A percentile compares a stretch with the other conserved stretches of the same genome.
phyloP scores from a whole-genome alignment of 208 protist genomes.

The Herpetomonas samuelpessoai region DNA sequence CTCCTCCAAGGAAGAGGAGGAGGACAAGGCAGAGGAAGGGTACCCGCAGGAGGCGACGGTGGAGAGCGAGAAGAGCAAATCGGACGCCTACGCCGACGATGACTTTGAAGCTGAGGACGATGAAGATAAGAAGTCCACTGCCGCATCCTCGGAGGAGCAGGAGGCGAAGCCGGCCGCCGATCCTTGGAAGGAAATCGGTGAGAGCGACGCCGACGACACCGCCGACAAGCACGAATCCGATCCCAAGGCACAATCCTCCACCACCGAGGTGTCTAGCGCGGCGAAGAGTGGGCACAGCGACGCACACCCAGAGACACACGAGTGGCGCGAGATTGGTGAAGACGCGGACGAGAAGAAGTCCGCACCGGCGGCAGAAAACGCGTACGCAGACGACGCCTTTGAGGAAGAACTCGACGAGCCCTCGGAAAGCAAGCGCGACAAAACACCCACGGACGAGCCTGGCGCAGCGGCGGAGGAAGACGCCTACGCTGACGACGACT shows the following conservation, averaged over 20 bases:
- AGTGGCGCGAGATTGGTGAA: constrained; percentile 13
- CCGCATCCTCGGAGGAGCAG: no score
- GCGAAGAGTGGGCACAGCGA: not conserved
- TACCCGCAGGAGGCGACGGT: constrained; percentile 17
- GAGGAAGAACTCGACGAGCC: constrained; percentile 5
- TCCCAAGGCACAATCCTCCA: not conserved
- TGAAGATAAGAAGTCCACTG: no score
- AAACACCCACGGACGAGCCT: not conserved
- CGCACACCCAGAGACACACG: constrained; percentile 1
- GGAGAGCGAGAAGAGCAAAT: constrained; percentile 5
- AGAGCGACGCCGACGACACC: not conserved
- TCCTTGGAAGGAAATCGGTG: no score
- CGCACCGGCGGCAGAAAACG: not conserved
- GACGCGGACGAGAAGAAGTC: constrained; percentile 10
- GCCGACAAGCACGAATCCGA: not conserved
- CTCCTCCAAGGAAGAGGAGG: constrained; percentile 8
- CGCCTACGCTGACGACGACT: constrained; percentile 14
- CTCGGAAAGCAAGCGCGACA: not conserved
- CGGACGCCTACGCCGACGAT: not conserved
- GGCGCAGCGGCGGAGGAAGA: constrained; percentile 4
- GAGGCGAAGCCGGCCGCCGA: no score
- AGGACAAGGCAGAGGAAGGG: not conserved
- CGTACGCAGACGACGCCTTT: constrained; percentile 8
- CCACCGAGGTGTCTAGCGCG: no score
- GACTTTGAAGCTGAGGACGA: no score